Percentiles rank a stretch among this genome's conserved stretches.
Evolutionary conservation across 257 asterid genomes (phyloP).

Genomic region (Nicotiana benthamiana): DNA sequence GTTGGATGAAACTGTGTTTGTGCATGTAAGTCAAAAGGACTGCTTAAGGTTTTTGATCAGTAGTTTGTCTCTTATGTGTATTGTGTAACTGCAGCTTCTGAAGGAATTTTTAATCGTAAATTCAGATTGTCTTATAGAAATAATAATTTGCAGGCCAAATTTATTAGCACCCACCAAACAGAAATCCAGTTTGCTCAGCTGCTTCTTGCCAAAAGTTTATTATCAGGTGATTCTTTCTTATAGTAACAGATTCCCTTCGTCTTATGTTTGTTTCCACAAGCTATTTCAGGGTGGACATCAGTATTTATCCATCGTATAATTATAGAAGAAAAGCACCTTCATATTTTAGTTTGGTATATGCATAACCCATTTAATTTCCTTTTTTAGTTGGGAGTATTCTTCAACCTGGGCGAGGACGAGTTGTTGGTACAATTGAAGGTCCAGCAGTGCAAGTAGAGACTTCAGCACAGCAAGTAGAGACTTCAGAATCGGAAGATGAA

Average conservation of each 20-base stretch:
- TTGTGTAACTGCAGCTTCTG: neutral
- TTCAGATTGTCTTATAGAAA: neutral
- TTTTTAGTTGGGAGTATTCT: slow-evolving; percentile 29
- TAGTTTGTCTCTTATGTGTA: neutral
- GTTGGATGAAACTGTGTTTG: neutral
- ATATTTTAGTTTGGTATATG: neutral
- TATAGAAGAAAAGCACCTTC: neutral
- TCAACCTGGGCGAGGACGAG: slow-evolving; percentile 42
- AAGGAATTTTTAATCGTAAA: neutral
- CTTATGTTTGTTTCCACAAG: neutral
- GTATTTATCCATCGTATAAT: neutral
- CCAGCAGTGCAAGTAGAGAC: slow-evolving; percentile 24
- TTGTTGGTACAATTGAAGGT: slow-evolving; percentile 39
- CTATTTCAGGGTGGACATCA: neutral
- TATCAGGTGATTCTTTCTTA: slow-evolving; percentile 35
- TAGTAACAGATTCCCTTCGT: neutral
- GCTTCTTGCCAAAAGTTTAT: slow-evolving; percentile 32
- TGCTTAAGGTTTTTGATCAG: neutral
- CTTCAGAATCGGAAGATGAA: slow-evolving; percentile 50
- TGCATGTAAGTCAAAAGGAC: neutral
- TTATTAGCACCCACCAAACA: slow-evolving; percentile 47
- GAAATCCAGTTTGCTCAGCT: slow-evolving; percentile 53
- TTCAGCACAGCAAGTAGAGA: slow-evolving; percentile 18
- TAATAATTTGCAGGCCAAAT: slow-evolving; percentile 44
- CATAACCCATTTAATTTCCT: neutral